Evolutionary conservation across 805 yeast genomes (phyloP), one percentile per base, ranked within the genome.

Genomic region (Saccharomycopsis fodiens): DNA sequence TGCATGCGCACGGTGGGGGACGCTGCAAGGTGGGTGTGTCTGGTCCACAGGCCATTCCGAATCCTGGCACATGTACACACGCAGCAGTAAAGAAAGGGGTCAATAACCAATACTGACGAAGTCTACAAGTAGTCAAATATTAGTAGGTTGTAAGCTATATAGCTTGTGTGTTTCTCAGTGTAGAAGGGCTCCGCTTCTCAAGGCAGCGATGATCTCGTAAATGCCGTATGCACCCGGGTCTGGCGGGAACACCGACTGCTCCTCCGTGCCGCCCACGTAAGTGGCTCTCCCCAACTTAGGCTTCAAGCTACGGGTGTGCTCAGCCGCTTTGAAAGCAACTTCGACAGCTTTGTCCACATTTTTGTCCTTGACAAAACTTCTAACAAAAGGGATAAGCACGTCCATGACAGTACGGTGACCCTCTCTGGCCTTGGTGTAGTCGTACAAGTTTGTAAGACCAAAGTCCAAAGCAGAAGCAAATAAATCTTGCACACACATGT

Each of bases 271-370:
- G 20, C 87, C 87, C 23, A 89, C 96, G 59, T 89, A 91, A 3
- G 94, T 82, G 15, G 97, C 95, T 57, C 97, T 76, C 25, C 97
- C 97, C 54, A 89, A 86, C 56, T 82, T 81, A 37, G 97, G 96
- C 53, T 76, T 79, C 53, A 84, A 66, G 32, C 76, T 67, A 42
- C 79, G 78, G 0, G 97, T 89, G 3, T 73, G 63, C 36, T 84
- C 79, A 21, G 94, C 89, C 40, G 96, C 96, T 34, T 74, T 65
- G 32, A 67, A 67, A 6, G 94, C 95, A 8, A 86, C 88, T 29
- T 66, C 56, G 13, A 78, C 74, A 3, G 96, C 95, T 37, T 66
- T 65, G 8, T 57, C 53, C 29, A 85, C 62, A 55, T 82, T 81
- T 6, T 67, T 64, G 0, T 82, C 64, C n/a, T 66, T 51, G 5